These are phyloP conservation scores for Vachellia collinsii DNA, from an alignment of 306 rosid genomes.

Conservation along the genomic window DNA sequence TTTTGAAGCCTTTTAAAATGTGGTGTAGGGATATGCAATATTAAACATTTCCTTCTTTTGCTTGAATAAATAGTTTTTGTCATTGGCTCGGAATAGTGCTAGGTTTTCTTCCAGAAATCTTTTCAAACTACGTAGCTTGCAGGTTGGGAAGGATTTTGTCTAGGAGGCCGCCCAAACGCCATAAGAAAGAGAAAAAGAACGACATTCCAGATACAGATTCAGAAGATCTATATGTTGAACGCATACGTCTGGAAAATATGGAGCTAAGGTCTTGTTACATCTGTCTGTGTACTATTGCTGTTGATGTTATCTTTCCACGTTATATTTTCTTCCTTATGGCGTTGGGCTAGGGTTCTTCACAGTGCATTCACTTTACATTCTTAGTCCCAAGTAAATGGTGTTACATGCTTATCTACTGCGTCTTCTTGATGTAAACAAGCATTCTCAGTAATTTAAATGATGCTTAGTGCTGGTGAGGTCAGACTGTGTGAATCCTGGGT, in stretches of 20 bases:
- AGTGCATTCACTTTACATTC: conserved; percentile 10
- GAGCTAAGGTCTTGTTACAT: conserved; percentile 60
- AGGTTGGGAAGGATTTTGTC: conserved; percentile 72
- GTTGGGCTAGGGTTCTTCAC: conserved; percentile 5
- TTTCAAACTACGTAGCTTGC: conserved; percentile 38
- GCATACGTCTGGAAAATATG: conserved; percentile 86
- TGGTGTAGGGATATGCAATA: neutral
- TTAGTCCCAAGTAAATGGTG: conserved; percentile 1
- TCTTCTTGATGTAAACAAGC: conserved; percentile 2
- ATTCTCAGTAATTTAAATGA: conserved; percentile 30
- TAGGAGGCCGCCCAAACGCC: conserved; percentile 50
- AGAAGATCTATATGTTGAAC: conserved; percentile 68
- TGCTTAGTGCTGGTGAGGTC: conserved; percentile 20
- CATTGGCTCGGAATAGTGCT: neutral
- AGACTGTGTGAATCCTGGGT: conserved; percentile 26
- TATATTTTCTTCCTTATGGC: conserved; percentile 20
- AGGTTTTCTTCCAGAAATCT: neutral
- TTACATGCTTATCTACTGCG: conserved; percentile 10
- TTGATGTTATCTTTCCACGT: conserved; percentile 20
- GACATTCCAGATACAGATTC: conserved; percentile 42
- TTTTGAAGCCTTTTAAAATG: neutral
- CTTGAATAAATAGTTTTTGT: neutral
- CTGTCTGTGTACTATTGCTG: neutral
- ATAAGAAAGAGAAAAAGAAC: conserved; percentile 55
- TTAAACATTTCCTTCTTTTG: conserved; percentile 34